These are phyloP conservation scores for Phaeotremella skinneri DNA, from an alignment of 768 basidiomycete species.

Conservation along the genomic window DNA sequence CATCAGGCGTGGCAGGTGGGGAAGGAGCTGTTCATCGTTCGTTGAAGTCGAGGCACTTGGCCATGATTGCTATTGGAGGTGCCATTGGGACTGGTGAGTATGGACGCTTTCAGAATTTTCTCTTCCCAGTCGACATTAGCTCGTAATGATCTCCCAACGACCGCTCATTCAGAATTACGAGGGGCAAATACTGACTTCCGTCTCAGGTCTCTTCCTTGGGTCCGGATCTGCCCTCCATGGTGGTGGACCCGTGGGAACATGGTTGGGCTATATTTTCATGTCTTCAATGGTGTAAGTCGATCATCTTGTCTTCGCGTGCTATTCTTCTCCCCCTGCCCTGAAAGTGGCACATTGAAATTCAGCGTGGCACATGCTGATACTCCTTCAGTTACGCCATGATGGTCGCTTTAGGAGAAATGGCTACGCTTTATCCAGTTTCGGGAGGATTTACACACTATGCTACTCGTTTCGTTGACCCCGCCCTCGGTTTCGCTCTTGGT, in stretches of 20 bases:
- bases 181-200: neutral
- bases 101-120: neutral
- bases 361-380: neutral
- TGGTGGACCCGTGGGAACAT: slow-evolving; percentile 48
- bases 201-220: slow-evolving; percentile 48
- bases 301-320: neutral
- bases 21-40: slow-evolving; percentile 45
- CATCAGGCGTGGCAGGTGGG: slow-evolving; percentile 8
- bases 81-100: slow-evolving; percentile 48
- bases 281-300: slow-evolving; percentile 38
- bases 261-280: slow-evolving; percentile 49
- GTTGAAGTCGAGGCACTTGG: slow-evolving; percentile 49
- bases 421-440: slow-evolving; percentile 49
- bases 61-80: slow-evolving; percentile 52
- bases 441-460: slow-evolving; percentile 57
- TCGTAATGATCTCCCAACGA: no score
- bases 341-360: no score
- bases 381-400: slow-evolving; percentile 47
- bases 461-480: slow-evolving; percentile 52
- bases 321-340: neutral
- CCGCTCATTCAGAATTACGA: neutral
- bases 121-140: neutral
- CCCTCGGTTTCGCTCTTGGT: slow-evolving; percentile 49
- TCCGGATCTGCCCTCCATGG: slow-evolving; percentile 39
- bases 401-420: slow-evolving; percentile 47